These are phyloP conservation scores for Cerioporus squamosus DNA, from an alignment of 1,284 basidiomycete genomes.

Conservation along the genomic window DNA sequence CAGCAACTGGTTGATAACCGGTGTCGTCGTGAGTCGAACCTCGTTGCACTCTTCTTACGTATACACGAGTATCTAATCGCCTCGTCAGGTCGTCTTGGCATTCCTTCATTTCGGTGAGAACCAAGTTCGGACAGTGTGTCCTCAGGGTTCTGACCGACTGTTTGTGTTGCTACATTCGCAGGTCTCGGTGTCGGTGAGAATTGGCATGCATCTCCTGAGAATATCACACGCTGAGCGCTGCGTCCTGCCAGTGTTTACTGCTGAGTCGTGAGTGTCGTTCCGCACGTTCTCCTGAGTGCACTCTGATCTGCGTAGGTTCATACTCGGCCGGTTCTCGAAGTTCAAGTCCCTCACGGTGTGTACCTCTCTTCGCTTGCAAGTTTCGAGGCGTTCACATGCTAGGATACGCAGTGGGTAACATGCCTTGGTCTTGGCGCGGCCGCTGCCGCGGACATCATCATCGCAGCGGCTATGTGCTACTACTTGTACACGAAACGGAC, in stretches of 20 bases:
- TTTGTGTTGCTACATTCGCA: not conserved
- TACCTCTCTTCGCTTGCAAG: not conserved
- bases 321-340: conserved; percentile 30
- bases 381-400: not conserved
- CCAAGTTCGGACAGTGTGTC: not conserved
- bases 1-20: conserved; percentile 30
- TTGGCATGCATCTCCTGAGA: not conserved
- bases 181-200: conserved; percentile 26
- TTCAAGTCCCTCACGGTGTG: conserved; percentile 29
- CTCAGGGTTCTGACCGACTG: not conserved
- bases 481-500: conserved; percentile 35
- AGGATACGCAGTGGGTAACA: conserved; percentile 33
- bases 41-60: not conserved
- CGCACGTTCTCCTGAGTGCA: too few relatives aligned
- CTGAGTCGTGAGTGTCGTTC: conserved; percentile 27
- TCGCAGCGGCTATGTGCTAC: conserved; percentile 35
- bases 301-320: conserved; percentile 22
- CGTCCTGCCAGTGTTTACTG: conserved; percentile 30
- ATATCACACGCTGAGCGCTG: not conserved
- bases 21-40: conserved; percentile 29
- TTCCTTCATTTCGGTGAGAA: conserved; percentile 27
- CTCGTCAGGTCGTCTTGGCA: conserved; percentile 25
- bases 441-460: conserved; percentile 35
- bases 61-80: not conserved
- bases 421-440: conserved; percentile 34